Percentiles rank a stretch among this genome's conserved stretches.
These are phyloP conservation scores for Sisymbrium altissimum DNA, from an alignment of 345 rosid genomes.

Conservation along the genomic window DNA sequence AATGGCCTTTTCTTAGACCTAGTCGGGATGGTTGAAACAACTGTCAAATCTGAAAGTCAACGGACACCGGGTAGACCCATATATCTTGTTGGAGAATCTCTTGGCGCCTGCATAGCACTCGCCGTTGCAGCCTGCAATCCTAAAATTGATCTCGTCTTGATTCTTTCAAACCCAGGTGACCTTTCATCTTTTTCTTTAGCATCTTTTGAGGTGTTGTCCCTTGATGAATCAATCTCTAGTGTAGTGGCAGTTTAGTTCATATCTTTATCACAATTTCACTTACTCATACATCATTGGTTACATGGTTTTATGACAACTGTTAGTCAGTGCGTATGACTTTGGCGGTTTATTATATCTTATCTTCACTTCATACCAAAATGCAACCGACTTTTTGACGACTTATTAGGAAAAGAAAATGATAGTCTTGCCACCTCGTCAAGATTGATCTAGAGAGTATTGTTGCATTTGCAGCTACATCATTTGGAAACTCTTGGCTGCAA, in stretches of 20 bases:
- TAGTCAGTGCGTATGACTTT: no score
- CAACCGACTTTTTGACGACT: no score
- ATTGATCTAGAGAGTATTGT: conserved; percentile 2
- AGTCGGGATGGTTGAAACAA: conserved; percentile 51
- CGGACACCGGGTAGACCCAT: conserved; percentile 55
- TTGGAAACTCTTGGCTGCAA: conserved; percentile 52
- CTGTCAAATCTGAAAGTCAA: conserved; percentile 41
- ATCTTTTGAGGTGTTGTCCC: no score
- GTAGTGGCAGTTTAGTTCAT: no score
- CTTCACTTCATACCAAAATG: no score
- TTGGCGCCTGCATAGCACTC: conserved; percentile 77
- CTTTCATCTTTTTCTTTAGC: no score
- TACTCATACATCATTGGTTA: not conserved
- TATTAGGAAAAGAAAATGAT: no score
- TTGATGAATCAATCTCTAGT: no score
- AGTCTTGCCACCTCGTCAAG: not conserved
- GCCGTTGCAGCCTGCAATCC: conserved; percentile 71
- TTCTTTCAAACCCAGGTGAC: conserved; percentile 49
- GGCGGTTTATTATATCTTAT: no score
- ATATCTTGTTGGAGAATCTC: conserved; percentile 76
- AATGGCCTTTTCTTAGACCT: conserved; percentile 44
- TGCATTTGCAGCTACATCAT: conserved; percentile 69
- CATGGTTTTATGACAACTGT: not conserved
- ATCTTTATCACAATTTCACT: no score
- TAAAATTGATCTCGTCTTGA: conserved; percentile 46